Conservation (phyloP, 176 grass and related monocot genomes). For the Aegilops sharonensis region DNA sequence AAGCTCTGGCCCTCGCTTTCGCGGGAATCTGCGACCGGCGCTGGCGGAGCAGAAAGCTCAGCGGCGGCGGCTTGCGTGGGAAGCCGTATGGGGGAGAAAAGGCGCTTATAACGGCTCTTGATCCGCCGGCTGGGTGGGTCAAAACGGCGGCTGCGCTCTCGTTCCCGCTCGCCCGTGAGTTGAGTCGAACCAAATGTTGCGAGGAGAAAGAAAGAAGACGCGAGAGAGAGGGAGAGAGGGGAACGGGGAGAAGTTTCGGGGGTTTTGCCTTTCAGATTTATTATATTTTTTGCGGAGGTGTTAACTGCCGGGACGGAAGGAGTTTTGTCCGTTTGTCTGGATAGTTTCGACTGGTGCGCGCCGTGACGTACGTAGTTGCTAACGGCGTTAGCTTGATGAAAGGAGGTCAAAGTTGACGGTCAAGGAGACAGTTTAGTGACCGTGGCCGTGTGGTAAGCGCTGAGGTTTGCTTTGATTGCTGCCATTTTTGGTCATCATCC, state of each 20-base stretch:
- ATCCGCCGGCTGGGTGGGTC: slow-evolving; percentile 19
- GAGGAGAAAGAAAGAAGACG: background rate
- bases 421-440: background rate
- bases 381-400: background rate
- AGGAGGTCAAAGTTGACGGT: background rate
- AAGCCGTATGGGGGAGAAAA: slow-evolving; percentile 14
- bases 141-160: slow-evolving; percentile 21
- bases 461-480: background rate
- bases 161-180: background rate
- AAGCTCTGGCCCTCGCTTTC: slow-evolving; percentile 9
- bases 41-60: background rate
- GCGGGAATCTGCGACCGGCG: slow-evolving; percentile 35
- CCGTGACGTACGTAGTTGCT: background rate
- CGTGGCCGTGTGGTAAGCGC: background rate
- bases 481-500: no score
- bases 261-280: background rate
- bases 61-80: slow-evolving; percentile 20
- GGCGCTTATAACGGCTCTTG: slow-evolving; percentile 13
- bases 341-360: background rate
- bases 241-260: background rate
- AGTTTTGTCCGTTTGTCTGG: slow-evolving; percentile 11
- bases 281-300: background rate
- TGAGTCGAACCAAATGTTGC: background rate
- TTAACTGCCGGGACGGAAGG: background rate
- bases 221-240: background rate